Evolutionary conservation across 2,329 filamentous ascomycete genomes (phyloP), one percentile per base, ranked within the genome.

Genomic region (Uncinocarpus reesii): DNA sequence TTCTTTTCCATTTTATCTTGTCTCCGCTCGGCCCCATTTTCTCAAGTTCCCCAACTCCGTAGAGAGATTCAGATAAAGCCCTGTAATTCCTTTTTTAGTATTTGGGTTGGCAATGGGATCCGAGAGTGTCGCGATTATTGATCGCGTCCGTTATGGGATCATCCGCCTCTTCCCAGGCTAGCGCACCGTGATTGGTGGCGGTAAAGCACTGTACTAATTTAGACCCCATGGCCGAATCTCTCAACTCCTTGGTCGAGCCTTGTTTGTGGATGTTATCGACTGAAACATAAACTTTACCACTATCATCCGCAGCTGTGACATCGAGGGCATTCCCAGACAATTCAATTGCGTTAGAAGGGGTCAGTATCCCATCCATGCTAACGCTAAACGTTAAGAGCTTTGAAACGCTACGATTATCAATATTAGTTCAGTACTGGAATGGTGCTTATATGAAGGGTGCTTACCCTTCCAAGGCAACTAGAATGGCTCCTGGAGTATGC

Each of bases 291-390:
- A 71, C 55, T 5, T 56, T 59, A 42, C 57, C 57, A 8, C 57
- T 53, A 7, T 62, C 58, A 34, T 58, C 56, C 8, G 60, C 47
- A n/a, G 52, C 46, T 15, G 66, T 57, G n/a, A 77, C 57, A 58
- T 80, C 77, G 3, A 90, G 73, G 0, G 80, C 76, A 57, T 85
- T 87, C 6, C 83, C 83, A 2, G 73, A 69, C 3, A 86, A 63
- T 32, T 70, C 63, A 46, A 86, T 58, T 43, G 73, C 74, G 38
- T 72, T 65, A 6, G 64, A 62, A 52, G 75, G 68, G 7, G 68
- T 62, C 34, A 86, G 68, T 11, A 60, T 64, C 52, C 74, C 74
- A 42, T 75, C 62, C 1, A 61, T 52, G n/a, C 63, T 62, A 4
- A 84, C 69, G n/a, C 67, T 65, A 67, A 83, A 84, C 48, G 76